Conservation (phyloP, 148 eudicot genomes). For the Rhododendron kiyosumense region DNA sequence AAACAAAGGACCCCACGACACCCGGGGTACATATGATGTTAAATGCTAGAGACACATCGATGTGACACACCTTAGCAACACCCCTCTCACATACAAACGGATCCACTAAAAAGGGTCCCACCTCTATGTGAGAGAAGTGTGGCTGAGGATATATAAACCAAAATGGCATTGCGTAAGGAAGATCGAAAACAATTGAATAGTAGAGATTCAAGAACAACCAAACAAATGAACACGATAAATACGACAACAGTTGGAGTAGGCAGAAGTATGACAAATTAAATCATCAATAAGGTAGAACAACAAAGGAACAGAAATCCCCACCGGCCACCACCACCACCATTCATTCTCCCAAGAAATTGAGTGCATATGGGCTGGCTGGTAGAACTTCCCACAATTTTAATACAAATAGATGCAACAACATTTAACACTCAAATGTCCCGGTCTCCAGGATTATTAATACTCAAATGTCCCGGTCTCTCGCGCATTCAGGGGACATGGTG, state of each 20-base stretch:
- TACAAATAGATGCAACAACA: not conserved
- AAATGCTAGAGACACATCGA: too few relatives aligned
- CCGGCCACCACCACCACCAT: not conserved
- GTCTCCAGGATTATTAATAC: not conserved
- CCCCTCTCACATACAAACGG: too few relatives aligned
- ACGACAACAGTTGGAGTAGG: not conserved
- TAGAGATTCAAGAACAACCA: not conserved
- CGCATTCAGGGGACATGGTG: conserved; percentile 19
- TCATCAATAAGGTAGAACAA: not conserved
- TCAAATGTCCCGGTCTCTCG: conserved; percentile 20
- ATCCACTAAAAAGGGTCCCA: too few relatives aligned
- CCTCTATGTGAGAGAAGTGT: too few relatives aligned
- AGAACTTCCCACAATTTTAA: not conserved
- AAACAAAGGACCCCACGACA: too few relatives aligned
- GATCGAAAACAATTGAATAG: not conserved
- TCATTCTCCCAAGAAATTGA: not conserved
- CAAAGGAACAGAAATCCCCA: not conserved
- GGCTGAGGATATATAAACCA: too few relatives aligned
- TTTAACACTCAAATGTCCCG: too few relatives aligned
- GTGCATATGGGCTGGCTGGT: not conserved
- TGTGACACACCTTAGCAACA: too few relatives aligned
- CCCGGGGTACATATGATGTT: not conserved
- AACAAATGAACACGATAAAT: not conserved
- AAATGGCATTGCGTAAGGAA: not conserved
- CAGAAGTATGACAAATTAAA: not conserved